Conservation (phyloP, 2,329 filamentous ascomycete species). For the Thelonectria discophora region DNA sequence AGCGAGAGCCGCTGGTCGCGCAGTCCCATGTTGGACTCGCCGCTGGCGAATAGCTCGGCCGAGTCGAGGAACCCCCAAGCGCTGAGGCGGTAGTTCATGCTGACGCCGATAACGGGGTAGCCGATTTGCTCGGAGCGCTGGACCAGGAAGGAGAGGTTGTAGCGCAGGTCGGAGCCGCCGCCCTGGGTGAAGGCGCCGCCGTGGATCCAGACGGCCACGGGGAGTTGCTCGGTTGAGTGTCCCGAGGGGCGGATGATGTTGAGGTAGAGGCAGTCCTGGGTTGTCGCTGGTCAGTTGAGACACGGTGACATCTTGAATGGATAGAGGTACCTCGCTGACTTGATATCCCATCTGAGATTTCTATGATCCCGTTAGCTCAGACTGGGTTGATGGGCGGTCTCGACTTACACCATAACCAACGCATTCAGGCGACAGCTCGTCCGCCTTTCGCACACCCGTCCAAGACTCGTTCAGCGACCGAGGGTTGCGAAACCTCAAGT, state of each 20-base stretch:
- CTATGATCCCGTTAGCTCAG: background rate
- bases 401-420: constrained; percentile 13
- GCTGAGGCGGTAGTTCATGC: constrained; percentile 36
- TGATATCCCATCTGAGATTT: constrained; percentile 5
- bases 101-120: constrained; percentile 41
- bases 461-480: constrained; percentile 15
- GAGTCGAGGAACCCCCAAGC: constrained; percentile 58
- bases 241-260: constrained; percentile 29
- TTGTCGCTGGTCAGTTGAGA: background rate
- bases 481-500: constrained; percentile 15
- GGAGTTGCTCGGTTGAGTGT: constrained; percentile 24
- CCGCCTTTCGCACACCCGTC: background rate
- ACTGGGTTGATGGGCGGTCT: no score
- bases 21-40: constrained; percentile 58
- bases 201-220: constrained; percentile 34
- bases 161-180: constrained; percentile 56
- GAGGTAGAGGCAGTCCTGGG: constrained; percentile 28
- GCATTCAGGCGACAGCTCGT: constrained; percentile 8
- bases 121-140: constrained; percentile 50
- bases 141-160: constrained; percentile 69
- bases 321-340: constrained; percentile 2
- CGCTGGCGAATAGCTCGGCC: constrained; percentile 50
- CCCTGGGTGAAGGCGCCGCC: constrained; percentile 53
- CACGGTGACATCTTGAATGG: no score
- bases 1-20: constrained; percentile 58